Evolutionary conservation across 441 rosid genomes (phyloP).

Genomic region (Macaranga tanarius): DNA sequence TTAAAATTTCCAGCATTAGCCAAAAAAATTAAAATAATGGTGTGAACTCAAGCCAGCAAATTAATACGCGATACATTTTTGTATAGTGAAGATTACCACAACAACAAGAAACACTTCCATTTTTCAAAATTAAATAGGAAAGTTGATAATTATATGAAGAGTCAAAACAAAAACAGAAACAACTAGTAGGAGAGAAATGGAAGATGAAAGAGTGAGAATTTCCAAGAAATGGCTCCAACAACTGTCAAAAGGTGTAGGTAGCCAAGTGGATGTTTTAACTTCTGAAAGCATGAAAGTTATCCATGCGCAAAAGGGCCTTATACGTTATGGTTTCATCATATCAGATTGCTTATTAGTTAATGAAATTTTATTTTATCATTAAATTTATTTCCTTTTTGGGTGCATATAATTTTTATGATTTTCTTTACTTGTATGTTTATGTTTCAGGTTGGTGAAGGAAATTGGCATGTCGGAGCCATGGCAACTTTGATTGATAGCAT

Average conservation of each 20-base stretch:
- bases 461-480: slow-evolving; percentile 58
- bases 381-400: no score
- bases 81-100: no score
- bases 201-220: not conserved
- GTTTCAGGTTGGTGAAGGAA: slow-evolving; percentile 49
- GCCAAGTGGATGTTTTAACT: slow-evolving; percentile 23
- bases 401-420: no score
- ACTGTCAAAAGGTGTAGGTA: slow-evolving; percentile 19
- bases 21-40: not conserved
- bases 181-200: slow-evolving; percentile 13
- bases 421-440: no score
- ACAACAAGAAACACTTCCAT: not conserved
- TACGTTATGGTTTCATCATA: slow-evolving; percentile 39
- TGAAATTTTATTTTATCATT: not conserved
- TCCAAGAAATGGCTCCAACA: slow-evolving; percentile 27
- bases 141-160: not conserved
- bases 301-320: slow-evolving; percentile 19
- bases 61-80: no score
- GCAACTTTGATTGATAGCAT: slow-evolving; percentile 49
- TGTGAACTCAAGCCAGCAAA: no score
- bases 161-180: not conserved
- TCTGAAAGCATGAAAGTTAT: slow-evolving; percentile 27
- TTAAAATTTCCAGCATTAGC: no score
- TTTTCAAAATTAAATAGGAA: not conserved
- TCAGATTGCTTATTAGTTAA: slow-evolving; percentile 35